Conservation (phyloP, 257 asterid genomes). For the Prunella vulgaris region DNA sequence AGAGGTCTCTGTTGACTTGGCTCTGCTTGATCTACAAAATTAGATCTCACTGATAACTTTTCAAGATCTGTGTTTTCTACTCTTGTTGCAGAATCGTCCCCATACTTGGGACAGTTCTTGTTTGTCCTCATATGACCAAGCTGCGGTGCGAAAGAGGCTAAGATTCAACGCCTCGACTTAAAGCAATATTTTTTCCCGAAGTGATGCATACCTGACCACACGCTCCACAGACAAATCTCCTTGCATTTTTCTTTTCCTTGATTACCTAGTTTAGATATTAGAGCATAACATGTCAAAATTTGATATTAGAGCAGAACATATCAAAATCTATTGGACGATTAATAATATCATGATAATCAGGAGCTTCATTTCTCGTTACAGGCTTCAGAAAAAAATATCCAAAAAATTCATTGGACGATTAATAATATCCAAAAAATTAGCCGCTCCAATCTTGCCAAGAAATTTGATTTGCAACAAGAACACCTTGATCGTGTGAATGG, state of each 20-base stretch:
- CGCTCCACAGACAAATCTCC: constrained; percentile 98
- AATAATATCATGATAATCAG: no score
- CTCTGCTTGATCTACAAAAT: constrained; percentile 54
- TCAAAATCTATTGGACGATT: no score
- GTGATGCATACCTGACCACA: constrained; percentile 81
- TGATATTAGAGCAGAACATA: no score
- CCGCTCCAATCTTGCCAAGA: no score
- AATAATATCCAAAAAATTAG: no score
- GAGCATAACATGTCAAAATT: constrained; percentile 25
- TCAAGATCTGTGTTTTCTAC: constrained; percentile 59
- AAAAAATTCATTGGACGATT: no score
- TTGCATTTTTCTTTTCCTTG: constrained; percentile 94
- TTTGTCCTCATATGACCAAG: constrained; percentile 99
- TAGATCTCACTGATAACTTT: constrained; percentile 43
- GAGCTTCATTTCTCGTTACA: no score
- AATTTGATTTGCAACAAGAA: no score
- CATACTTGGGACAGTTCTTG: constrained; percentile 94
- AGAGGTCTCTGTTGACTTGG: constrained; percentile 51
- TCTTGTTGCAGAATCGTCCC: constrained; percentile 75
- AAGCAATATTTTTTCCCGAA: constrained; percentile 12
- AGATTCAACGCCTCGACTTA: constrained; percentile 3
- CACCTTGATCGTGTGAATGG: no score
- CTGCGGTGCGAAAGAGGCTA: constrained; percentile 39
- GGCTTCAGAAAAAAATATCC: no score
- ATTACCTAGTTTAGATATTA: constrained; percentile 42